These are phyloP conservation scores for Quercus lobata DNA, from an alignment of 331 rosid species.

Conservation along the genomic window DNA sequence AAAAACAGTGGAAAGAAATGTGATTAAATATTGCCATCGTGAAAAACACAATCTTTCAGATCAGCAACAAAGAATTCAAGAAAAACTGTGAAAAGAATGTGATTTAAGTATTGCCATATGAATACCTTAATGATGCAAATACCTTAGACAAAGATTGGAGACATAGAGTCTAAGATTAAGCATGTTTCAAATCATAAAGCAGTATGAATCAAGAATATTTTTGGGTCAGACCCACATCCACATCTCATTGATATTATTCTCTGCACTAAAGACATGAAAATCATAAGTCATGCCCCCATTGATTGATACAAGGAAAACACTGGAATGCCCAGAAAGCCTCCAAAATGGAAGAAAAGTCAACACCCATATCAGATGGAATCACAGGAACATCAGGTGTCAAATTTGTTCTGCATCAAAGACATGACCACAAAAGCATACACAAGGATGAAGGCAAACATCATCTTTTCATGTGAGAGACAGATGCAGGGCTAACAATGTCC, in stretches of 20 bases:
- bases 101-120: neutral
- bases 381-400: neutral
- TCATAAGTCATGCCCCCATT: neutral
- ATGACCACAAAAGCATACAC: too few species aligned
- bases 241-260: neutral
- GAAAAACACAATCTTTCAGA: conserved; percentile 9
- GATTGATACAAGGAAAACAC: neutral
- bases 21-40: neutral
- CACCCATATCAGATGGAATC: neutral
- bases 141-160: neutral
- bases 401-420: too few species aligned
- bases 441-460: too few species aligned
- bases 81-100: neutral
- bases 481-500: neutral
- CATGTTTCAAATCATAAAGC: neutral
- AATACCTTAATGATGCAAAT: neutral
- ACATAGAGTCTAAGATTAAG: neutral
- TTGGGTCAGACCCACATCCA: neutral
- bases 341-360: neutral
- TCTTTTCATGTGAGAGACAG: neutral
- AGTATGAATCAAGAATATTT: neutral
- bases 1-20: neutral
- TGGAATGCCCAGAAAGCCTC: neutral
- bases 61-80: neutral
- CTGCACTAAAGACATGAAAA: neutral